Evolutionary conservation across 2,329 filamentous ascomycete genomes (phyloP).

Genomic region (Fusarium odoratissimum): DNA sequence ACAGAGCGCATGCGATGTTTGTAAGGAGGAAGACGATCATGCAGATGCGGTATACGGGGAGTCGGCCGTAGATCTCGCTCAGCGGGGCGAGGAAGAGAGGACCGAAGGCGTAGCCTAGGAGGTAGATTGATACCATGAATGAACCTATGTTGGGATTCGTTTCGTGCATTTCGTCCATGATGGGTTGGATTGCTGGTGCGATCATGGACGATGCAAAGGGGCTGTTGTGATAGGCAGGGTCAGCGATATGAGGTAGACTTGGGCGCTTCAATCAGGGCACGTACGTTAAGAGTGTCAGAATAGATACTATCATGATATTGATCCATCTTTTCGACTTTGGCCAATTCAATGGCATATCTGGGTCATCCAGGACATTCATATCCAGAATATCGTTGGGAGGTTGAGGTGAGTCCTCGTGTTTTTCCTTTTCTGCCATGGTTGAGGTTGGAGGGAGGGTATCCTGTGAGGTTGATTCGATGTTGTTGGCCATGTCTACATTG

Average conservation of each 20-base stretch:
- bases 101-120: background rate
- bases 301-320: background rate
- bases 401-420: rapidly evolving
- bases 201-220: background rate
- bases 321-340: background rate
- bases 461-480: background rate
- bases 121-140: background rate
- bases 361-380: background rate
- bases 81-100: background rate
- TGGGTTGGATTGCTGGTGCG: background rate
- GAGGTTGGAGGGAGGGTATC: background rate
- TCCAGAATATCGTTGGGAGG: background rate
- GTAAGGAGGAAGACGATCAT: background rate
- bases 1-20: background rate
- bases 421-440: background rate
- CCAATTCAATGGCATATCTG: background rate
- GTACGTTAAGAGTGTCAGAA: background rate
- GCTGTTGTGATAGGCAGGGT: rapidly evolving
- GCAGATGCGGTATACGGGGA: background rate
- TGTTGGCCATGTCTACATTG: background rate
- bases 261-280: background rate
- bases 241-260: rapidly evolving
- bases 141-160: background rate
- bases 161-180: background rate
- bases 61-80: background rate